These are phyloP conservation scores for Metschnikowia henanensis DNA, from an alignment of 805 yeast species.

Conservation along the genomic window DNA sequence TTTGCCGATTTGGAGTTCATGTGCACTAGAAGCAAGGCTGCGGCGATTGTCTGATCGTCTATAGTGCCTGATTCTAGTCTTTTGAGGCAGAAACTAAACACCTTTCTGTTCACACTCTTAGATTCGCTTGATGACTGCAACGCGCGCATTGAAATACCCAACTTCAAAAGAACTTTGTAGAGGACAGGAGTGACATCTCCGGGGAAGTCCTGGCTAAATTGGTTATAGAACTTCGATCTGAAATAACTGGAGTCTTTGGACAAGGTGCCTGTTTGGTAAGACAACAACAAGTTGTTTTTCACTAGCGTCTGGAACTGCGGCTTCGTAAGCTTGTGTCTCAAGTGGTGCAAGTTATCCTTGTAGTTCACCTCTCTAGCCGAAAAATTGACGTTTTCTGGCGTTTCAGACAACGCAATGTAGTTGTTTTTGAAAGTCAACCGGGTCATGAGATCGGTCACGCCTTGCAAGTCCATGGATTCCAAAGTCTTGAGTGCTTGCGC, in stretches of 20 bases:
- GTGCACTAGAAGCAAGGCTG: conserved; percentile 31
- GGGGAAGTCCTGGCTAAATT: conserved; percentile 23
- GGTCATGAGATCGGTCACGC: conserved; percentile 39
- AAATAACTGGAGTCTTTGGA: conserved; percentile 26
- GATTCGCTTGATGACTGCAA: conserved; percentile 18
- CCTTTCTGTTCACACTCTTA: conserved; percentile 21
- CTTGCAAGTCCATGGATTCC: conserved; percentile 21
- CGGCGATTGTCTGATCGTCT: conserved; percentile 22
- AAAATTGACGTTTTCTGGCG: conserved; percentile 20
- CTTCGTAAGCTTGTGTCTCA: conserved; percentile 25
- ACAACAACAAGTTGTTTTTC: conserved; percentile 47
- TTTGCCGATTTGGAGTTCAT: conserved; percentile 21
- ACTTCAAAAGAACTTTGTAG: conserved; percentile 30
- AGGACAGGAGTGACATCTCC: conserved; percentile 34
- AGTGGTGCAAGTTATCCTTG: conserved; percentile 22
- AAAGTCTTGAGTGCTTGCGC: conserved; percentile 13
- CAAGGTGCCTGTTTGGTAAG: conserved; percentile 40
- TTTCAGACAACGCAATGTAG: conserved; percentile 27
- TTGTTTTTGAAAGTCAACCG: conserved; percentile 48
- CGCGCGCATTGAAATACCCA: conserved; percentile 29
- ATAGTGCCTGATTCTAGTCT: not conserved
- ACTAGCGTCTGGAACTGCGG: conserved; percentile 41
- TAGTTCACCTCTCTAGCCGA: conserved; percentile 35
- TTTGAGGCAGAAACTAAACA: conserved; percentile 15
- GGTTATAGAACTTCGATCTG: conserved; percentile 18